phyloP scores from a whole-genome alignment of 2,329 filamentous ascomycete genomes.

The Dissoconium aciculare region DNA sequence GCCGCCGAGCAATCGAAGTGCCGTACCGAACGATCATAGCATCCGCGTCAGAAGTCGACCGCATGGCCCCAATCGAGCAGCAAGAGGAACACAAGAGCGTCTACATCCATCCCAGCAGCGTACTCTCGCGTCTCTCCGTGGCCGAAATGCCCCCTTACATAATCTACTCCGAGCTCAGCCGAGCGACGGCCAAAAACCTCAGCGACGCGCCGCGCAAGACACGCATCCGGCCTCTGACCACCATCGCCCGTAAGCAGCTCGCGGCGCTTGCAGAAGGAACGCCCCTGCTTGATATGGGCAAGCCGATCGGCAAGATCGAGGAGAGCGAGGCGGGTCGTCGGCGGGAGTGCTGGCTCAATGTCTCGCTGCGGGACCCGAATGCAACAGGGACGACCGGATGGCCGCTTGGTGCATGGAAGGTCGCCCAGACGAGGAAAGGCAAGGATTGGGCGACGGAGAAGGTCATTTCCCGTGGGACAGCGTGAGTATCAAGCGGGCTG shows the following conservation, averaged over 20 bases:
- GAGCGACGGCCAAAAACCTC: slow-evolving; percentile 33
- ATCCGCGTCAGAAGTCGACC: slow-evolving; percentile 29
- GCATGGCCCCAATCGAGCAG: slow-evolving; percentile 21
- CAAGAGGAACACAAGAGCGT: slow-evolving; percentile 50
- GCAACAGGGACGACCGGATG: slow-evolving; percentile 10
- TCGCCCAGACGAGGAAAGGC: slow-evolving; percentile 59
- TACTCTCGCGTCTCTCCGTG: slow-evolving; percentile 52
- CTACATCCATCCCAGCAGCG: slow-evolving; percentile 74
- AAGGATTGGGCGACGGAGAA: slow-evolving; percentile 62
- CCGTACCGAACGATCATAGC: slow-evolving; percentile 78
- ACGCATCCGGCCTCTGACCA: slow-evolving; percentile 75
- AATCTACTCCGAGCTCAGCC: slow-evolving; percentile 74
- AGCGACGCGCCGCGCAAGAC: slow-evolving; percentile 48
- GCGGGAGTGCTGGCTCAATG: slow-evolving; percentile 71
- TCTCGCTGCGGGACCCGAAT: slow-evolving; percentile 40
- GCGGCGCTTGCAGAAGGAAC: slow-evolving; percentile 70
- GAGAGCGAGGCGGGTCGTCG: slow-evolving; percentile 33
- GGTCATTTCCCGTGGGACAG: slow-evolving; percentile 22
- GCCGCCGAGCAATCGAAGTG: slow-evolving; percentile 77
- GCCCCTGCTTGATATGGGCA: slow-evolving; percentile 68
- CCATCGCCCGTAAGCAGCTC: slow-evolving; percentile 61
- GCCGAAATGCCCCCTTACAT: slow-evolving; percentile 75
- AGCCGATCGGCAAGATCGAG: slow-evolving; percentile 72
- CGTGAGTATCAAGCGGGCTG: no score
- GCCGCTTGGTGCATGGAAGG: slow-evolving; percentile 60